Evolutionary conservation across 345 rosid genomes (phyloP).

Genomic region (Atalantia buxifolia): DNA sequence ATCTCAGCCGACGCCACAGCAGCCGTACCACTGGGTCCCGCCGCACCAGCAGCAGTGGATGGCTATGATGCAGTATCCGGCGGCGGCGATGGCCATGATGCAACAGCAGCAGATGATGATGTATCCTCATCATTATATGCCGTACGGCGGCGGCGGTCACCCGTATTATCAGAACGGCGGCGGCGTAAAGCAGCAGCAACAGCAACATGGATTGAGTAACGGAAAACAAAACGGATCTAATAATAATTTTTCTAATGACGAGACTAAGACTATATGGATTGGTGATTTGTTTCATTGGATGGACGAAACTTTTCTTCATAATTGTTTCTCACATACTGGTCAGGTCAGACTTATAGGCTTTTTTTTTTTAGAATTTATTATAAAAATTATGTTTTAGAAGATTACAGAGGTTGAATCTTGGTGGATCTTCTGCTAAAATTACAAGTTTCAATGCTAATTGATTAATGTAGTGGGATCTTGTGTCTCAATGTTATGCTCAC

Average conservation of each 20-base stretch:
- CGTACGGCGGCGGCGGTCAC: constrained; percentile 40
- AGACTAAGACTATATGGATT: constrained; percentile 75
- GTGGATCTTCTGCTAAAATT: neutral
- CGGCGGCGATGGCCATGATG: constrained; percentile 90
- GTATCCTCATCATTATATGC: constrained; percentile 82
- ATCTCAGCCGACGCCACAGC: constrained; percentile 22
- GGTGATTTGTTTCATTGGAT: constrained; percentile 79
- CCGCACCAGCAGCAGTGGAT: constrained; percentile 48
- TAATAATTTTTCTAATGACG: constrained; percentile 30
- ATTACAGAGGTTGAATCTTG: neutral
- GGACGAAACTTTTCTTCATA: constrained; percentile 81
- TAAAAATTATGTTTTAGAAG: neutral
- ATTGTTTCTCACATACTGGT: constrained; percentile 66
- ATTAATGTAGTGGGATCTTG: neutral
- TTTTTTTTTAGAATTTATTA: neutral
- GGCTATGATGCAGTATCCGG: constrained; percentile 81
- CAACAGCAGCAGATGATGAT: constrained; percentile 97
- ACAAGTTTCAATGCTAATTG: neutral
- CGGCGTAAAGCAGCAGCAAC: constrained; percentile 20
- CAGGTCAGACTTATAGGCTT: constrained; percentile 39
- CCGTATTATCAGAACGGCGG: constrained; percentile 29
- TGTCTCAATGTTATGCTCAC: neutral
- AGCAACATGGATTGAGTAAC: constrained; percentile 23
- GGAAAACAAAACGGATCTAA: constrained; percentile 36
- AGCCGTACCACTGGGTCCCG: constrained; percentile 24